Evolutionary conservation across 2,329 filamentous ascomycete species (phyloP).

Genomic region (Aspergillus vadensis): DNA sequence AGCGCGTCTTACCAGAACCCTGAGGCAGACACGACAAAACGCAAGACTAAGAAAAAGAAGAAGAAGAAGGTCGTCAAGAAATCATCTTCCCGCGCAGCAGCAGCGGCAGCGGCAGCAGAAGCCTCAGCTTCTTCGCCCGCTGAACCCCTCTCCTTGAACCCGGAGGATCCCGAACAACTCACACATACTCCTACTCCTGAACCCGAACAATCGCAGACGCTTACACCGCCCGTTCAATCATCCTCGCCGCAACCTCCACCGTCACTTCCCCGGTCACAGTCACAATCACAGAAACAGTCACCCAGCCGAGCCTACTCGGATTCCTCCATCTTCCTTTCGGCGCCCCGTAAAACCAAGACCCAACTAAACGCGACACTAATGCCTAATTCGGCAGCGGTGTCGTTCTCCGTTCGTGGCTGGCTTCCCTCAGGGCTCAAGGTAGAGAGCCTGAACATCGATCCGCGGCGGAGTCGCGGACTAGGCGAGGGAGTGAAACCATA

Average conservation of each 20-base stretch:
- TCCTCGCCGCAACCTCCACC: conserved; percentile 20
- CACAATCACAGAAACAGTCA: conserved; percentile 21
- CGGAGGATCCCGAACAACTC: background rate
- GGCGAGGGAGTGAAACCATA: conserved; percentile 90
- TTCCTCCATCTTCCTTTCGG: conserved; percentile 27
- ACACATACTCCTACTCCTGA: conserved; percentile 9
- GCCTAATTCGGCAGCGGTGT: conserved; percentile 75
- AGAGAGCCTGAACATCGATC: conserved; percentile 62
- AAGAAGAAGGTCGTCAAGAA: conserved; percentile 38
- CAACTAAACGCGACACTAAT: conserved; percentile 75
- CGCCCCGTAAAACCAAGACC: conserved; percentile 41
- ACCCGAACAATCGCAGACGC: conserved; percentile 15
- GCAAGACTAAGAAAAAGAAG: conserved; percentile 41
- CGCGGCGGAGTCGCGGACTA: conserved; percentile 80
- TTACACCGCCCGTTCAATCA: conserved; percentile 11
- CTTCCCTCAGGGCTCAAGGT: conserved; percentile 65
- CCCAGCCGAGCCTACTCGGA: conserved; percentile 8
- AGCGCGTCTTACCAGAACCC: conserved; percentile 35
- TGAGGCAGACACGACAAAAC: conserved; percentile 32
- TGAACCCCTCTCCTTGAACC: conserved; percentile 4
- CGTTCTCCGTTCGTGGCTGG: conserved; percentile 64
- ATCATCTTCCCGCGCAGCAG: conserved; percentile 31
- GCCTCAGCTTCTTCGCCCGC: conserved; percentile 13
- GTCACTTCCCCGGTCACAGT: conserved; percentile 11
- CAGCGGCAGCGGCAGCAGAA: conserved; percentile 9